Percentiles rank a stretch among this genome's conserved stretches.
phyloP scores from a whole-genome alignment of 2,329 filamentous ascomycete genomes.

The Aureobasidium sp. region DNA sequence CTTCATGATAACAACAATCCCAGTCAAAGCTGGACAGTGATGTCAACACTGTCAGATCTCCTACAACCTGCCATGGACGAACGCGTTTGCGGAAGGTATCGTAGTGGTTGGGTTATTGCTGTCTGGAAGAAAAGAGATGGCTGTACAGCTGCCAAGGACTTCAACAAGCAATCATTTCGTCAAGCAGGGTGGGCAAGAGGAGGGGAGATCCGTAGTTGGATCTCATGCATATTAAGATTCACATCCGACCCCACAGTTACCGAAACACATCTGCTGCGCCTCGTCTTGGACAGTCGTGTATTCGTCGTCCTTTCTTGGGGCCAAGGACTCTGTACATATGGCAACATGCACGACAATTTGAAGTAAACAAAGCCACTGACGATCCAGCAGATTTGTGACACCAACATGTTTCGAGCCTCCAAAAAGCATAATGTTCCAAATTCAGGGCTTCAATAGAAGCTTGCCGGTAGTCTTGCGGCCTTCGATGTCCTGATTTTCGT shows the following conservation, averaged over 20 bases:
- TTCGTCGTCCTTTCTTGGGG: slow-evolving; percentile 8
- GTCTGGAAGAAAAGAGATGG: not conserved
- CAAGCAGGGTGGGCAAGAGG: not conserved
- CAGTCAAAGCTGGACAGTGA: not conserved
- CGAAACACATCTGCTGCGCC: slow-evolving; percentile 5
- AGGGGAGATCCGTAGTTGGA: not conserved
- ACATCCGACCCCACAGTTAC: not conserved
- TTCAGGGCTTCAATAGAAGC: slow-evolving; percentile 54
- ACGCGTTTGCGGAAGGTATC: not conserved
- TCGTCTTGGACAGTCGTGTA: slow-evolving; percentile 4
- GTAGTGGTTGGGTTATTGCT: not conserved
- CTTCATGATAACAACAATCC: not conserved
- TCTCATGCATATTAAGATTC: not conserved
- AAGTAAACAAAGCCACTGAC: not conserved
- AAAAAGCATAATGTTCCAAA: not conserved
- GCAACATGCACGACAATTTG: not conserved
- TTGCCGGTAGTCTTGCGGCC: slow-evolving; percentile 78
- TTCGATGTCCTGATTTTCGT: slow-evolving; percentile 55
- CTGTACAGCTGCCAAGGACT: not conserved
- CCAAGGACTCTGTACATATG: slow-evolving; percentile 2
- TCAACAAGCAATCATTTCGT: not conserved
- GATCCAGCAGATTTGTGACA: not conserved
- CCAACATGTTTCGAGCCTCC: not conserved
- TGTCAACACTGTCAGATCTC: not conserved
- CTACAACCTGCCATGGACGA: not conserved